These are phyloP conservation scores for Colletotrichum tamarilloi DNA, from an alignment of 2,329 filamentous ascomycete species.

Conservation along the genomic window DNA sequence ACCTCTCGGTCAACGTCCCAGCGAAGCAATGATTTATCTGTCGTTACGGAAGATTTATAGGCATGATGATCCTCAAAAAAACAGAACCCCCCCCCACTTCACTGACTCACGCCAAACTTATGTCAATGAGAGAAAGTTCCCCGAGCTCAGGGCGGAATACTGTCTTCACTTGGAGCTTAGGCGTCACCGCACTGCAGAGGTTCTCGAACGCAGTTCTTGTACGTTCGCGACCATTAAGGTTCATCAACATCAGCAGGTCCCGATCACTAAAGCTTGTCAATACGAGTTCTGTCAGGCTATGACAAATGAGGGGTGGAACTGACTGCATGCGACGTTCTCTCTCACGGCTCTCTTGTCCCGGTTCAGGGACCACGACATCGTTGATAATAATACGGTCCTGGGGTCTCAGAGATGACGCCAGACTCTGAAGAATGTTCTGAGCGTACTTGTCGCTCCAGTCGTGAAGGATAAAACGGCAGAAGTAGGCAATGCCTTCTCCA, in stretches of 20 bases:
- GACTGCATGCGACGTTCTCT: slow-evolving; percentile 9
- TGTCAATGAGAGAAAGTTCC: background rate
- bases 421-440: slow-evolving; percentile 43
- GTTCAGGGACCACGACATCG: slow-evolving; percentile 15
- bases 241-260: slow-evolving; percentile 21
- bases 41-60: too few relatives aligned
- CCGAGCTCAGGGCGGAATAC: background rate
- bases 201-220: background rate
- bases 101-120: background rate
- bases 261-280: background rate
- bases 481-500: slow-evolving; percentile 43
- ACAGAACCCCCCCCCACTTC: background rate
- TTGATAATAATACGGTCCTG: slow-evolving; percentile 13
- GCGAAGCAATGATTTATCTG: too few relatives aligned
- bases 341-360: background rate
- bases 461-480: slow-evolving; percentile 61
- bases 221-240: slow-evolving; percentile 14
- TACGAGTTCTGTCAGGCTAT: background rate
- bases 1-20: too few relatives aligned
- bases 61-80: background rate
- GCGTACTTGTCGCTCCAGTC: slow-evolving; percentile 58
- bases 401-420: background rate
- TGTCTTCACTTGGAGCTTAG: background rate
- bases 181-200: slow-evolving; percentile 3
- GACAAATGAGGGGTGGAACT: background rate